Percentiles rank a stretch among this genome's conserved stretches.
Evolutionary conservation across 2,329 filamentous ascomycete genomes (phyloP).

Genomic region (Claviceps digitariae): DNA sequence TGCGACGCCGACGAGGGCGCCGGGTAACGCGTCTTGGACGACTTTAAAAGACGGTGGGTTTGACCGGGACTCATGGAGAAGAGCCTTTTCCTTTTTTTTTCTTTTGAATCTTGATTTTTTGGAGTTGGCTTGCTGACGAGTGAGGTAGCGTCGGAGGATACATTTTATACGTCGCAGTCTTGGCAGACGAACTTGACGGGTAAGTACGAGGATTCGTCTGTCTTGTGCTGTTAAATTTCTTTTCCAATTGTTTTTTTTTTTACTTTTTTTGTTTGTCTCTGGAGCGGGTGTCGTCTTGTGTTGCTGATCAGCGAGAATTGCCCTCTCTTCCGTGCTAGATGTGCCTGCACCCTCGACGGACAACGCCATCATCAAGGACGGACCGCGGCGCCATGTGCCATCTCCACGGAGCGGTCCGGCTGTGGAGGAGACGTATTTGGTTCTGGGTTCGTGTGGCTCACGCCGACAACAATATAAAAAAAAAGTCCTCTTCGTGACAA

Average conservation of each 20-base stretch:
- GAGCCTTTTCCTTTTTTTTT: background rate
- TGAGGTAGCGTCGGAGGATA: background rate
- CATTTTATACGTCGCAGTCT: constrained; percentile 1
- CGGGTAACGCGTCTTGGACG: background rate
- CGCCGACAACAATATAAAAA: background rate
- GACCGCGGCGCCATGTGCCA: constrained; percentile 1
- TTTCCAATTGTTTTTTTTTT: background rate
- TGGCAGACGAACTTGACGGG: background rate
- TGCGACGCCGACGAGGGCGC: background rate
- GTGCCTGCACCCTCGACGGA: background rate
- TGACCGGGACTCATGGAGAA: too few relatives aligned
- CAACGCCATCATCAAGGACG: constrained; percentile 1
- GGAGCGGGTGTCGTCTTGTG: background rate
- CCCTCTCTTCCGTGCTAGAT: background rate
- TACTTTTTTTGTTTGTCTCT: background rate
- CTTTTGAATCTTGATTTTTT: too few relatives aligned
- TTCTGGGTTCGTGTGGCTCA: background rate
- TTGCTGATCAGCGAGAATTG: background rate
- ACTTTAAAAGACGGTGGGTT: background rate
- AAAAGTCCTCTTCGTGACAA: background rate
- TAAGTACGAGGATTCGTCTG: background rate
- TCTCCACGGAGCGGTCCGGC: background rate
- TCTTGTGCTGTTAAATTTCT: background rate
- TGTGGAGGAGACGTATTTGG: background rate
- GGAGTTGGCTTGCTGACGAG: background rate